Base-by-base conservation (phyloP, 257 asterid genomes). In the Ilex aquifolium region DNA sequence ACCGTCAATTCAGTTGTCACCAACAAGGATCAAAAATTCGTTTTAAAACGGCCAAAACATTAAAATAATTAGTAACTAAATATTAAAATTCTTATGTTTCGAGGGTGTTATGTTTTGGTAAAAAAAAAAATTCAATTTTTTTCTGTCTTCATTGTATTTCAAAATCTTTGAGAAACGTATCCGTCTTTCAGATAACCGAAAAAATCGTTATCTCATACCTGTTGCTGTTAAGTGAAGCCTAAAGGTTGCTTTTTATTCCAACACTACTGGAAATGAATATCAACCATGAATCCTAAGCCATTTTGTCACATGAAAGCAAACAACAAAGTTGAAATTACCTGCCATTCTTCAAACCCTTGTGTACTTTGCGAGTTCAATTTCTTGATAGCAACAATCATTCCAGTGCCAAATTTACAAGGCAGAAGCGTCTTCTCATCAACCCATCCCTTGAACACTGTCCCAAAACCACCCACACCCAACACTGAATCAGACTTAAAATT, bases 321-420 rank as follows among this genome's bases (percentile, higher is more conserved):
- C 39, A 32, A 12, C 49, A 31, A n/a, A 51, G 49, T 50, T 10
- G 52, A 39, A 64, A 59, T 21, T 66, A 82, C 88, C 88, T 74
- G 83, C 88, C 88, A 82, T 67, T 82, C 85, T 21, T 79, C 74
- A 61, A 79, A 79, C n/a, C 88, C 88, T 65, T 82, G 88, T 60
- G 62, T 44, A 62, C 88, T 69, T 77, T 70, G 79, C 5, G 65
- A 68, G 66, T 82, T 76, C 74, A 82, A 60, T 74, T 79, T 82
- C 74, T 82, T 82, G 83, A 82, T 72, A 16, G 83, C 88, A 74
- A 82, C 85, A 74, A 74, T 49, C 62, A 74, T 74, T 21, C 83
- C 85, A 4, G 74, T 69, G 39, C 77, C 79, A 16, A 16, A 30
- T 69, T 64, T 79, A 53, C 79, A 69, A 3, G 88, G 85, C 59